Conservation (phyloP, 345 rosid species). For the Gossypium herbaceum region DNA sequence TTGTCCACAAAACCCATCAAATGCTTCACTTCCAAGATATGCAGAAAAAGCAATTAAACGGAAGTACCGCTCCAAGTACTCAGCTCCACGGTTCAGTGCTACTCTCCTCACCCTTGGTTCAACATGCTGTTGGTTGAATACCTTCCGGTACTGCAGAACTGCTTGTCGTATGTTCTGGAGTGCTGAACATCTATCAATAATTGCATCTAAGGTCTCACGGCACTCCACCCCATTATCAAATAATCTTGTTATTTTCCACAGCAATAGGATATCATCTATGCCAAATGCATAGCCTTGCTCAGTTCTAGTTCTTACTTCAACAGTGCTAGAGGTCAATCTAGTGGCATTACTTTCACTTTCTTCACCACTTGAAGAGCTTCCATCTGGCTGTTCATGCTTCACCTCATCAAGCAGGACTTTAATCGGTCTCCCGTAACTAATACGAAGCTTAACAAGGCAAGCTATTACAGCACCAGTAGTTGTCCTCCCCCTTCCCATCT, state of each 20-base stretch:
- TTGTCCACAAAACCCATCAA: slow-evolving; percentile 82
- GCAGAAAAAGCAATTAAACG: slow-evolving; percentile 96
- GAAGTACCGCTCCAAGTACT: slow-evolving; percentile 87
- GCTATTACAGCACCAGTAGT: slow-evolving; percentile 99
- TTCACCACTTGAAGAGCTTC: slow-evolving; percentile 85
- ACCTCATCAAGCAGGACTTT: slow-evolving; percentile 55
- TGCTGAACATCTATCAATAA: slow-evolving; percentile 94
- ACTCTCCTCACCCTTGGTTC: slow-evolving; percentile 90
- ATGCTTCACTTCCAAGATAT: slow-evolving; percentile 92
- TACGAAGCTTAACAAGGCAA: slow-evolving; percentile 86
- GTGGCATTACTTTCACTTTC: slow-evolving; percentile 55
- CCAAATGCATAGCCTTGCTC: slow-evolving; percentile 73
- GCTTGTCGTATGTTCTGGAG: slow-evolving; percentile 97
- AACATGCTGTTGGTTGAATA: slow-evolving; percentile 85
- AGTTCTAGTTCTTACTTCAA: slow-evolving; percentile 33
- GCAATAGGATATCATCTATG: slow-evolving; percentile 77
- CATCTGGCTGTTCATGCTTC: slow-evolving; percentile 62
- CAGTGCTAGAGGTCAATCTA: slow-evolving; percentile 29
- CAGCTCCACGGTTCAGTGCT: slow-evolving; percentile 93
- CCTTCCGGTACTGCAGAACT: slow-evolving; percentile 79
- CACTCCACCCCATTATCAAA: slow-evolving; percentile 90
- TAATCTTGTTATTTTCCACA: slow-evolving; percentile 92
- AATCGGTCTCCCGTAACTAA: slow-evolving; percentile 80
- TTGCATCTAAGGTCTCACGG: slow-evolving; percentile 88
- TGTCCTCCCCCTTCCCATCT: slow-evolving; percentile 99